A percentile compares a stretch with the other conserved stretches of the same genome.
Conservation (phyloP, 2,329 filamentous ascomycete species). For the Paecilomyces niveus region DNA sequence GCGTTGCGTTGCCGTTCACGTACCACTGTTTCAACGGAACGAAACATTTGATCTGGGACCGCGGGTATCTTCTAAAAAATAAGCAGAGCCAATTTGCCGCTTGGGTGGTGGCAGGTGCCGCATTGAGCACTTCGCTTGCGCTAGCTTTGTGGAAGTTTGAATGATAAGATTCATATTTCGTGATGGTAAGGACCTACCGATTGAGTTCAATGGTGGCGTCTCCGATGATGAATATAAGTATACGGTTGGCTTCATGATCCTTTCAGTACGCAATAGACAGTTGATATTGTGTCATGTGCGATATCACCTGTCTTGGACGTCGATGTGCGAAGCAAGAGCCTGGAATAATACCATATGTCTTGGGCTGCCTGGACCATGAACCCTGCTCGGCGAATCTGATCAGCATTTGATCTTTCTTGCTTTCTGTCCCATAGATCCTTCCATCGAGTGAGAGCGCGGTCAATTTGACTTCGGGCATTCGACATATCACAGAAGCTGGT, state of each 20-base stretch:
- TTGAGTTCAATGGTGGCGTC: not conserved
- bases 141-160: not conserved
- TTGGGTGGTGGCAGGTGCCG: not conserved
- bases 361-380: not conserved
- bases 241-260: not conserved
- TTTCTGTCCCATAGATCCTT: not conserved
- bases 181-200: not conserved
- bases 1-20: conserved; percentile 54
- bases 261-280: not conserved
- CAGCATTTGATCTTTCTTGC: not conserved
- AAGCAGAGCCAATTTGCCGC: not conserved
- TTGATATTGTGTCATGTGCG: not conserved
- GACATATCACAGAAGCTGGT: not conserved
- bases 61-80: conserved; percentile 26
- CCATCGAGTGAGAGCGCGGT: not conserved
- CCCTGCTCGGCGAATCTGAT: not conserved
- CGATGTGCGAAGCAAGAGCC: not conserved
- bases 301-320: not conserved
- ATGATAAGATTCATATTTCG: not conserved
- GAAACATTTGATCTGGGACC: conserved; percentile 60
- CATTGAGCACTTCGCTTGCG: not conserved
- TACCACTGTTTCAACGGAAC: conserved; percentile 59
- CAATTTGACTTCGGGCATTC: not conserved
- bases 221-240: not conserved
- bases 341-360: not conserved